Conservation (phyloP, 2,329 filamentous ascomycete species). For the Fusarium sp. region DNA sequence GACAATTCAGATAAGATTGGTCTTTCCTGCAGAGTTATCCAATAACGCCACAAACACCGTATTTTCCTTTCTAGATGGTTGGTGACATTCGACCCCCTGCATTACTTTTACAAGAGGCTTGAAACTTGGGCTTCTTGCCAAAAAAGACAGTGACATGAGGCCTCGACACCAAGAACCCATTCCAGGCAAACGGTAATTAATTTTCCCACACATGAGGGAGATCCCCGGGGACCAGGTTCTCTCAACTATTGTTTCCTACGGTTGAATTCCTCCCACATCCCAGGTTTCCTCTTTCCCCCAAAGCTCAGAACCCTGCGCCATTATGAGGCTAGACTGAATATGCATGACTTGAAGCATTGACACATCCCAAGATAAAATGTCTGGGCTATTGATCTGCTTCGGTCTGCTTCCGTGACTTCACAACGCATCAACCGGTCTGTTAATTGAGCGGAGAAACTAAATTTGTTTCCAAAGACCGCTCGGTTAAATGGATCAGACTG, state of each 20-base stretch:
- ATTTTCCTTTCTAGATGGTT: background rate
- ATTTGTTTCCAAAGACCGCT: background rate
- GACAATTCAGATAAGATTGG: conserved; percentile 41
- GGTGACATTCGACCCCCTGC: background rate
- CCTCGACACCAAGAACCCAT: background rate
- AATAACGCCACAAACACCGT: conserved; percentile 27
- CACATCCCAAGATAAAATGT: conserved; percentile 29
- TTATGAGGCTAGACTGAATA: background rate
- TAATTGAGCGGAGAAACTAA: background rate
- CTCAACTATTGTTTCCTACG: background rate
- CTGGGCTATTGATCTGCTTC: conserved; percentile 5
- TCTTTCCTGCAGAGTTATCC: background rate
- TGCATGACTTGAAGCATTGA: conserved; percentile 30
- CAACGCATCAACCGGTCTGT: background rate
- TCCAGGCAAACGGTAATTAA: background rate
- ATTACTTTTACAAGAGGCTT: background rate
- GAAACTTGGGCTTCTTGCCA: background rate
- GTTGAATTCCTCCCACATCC: conserved; percentile 5
- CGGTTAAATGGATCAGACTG: background rate
- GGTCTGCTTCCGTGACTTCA: conserved; percentile 12
- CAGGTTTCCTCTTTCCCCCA: conserved; percentile 1
- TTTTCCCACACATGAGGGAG: background rate
- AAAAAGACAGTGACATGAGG: background rate
- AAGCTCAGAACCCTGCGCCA: background rate
- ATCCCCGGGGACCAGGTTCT: conserved; percentile 10